Base-by-base conservation (phyloP, 495 filamentous ascomycete genomes). In the Penicillium cataractarum region DNA sequence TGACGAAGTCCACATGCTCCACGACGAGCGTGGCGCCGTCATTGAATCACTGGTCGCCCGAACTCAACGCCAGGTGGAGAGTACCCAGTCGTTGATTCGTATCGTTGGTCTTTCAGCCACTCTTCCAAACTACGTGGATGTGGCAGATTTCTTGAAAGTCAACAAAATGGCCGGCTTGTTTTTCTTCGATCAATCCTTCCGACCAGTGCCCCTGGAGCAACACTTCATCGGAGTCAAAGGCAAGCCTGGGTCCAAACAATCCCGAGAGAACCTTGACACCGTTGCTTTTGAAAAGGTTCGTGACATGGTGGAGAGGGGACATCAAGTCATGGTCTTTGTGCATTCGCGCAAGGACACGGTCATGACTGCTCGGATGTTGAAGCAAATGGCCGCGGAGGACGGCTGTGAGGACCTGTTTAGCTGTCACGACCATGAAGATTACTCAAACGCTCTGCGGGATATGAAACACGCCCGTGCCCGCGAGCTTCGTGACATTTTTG, bases 251-350 rank as follows among this genome's bases (percentile, higher is more conserved):
- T 86, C 86, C 15, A 93, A 87, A 63, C 78, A 83, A 56, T 93
- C 90, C 13, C 85, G 90, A 46, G 96, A 97, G 32, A 97, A 97
- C 60, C 76, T 99, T 57, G 95, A 99, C 68, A 78, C 78, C 29
- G 87, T 89, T 13, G 86, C 92, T 0, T 98, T 92, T 72, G 92
- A 97, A 62, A 99, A 99, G 74, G 94, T 97, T n/a, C 88, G 87
- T 59, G 90, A 90, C 46, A 97, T 97, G 95, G 80, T 98, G 10
- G 84, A 90, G 67, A 78, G 80, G 58, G 92, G 89, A 10, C 93
- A 99, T 65, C 95, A 99, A 69, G 86, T 98, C 55, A 99, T 99
- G 95, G 93, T 99, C 0, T 99, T 99, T 75, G 95, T 99, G 3
- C 95, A 99, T 72, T 96, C 93, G 3, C 85, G 95, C 24, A 95